A percentile compares a stretch with the other conserved stretches of the same genome.
Evolutionary conservation across 2,329 filamentous ascomycete species (phyloP).

Genomic region (Dothideomycetes sp.): DNA sequence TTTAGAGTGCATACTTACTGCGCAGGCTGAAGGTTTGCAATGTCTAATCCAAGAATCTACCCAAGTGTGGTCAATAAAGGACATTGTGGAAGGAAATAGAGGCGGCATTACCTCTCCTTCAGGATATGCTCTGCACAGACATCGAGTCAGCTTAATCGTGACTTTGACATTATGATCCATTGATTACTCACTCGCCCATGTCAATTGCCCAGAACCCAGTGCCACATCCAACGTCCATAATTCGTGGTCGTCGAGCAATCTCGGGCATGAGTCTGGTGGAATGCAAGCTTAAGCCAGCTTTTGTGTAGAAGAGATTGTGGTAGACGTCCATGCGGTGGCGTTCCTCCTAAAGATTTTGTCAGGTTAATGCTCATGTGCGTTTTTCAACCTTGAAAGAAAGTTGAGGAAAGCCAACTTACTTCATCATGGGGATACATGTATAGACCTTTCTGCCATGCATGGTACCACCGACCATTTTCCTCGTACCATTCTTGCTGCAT

Average conservation of each 20-base stretch:
- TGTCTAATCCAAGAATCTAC: constrained; percentile 51
- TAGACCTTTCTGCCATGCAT: constrained; percentile 15
- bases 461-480: constrained; percentile 17
- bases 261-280: constrained; percentile 9
- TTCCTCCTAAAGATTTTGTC: constrained; percentile 10
- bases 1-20: constrained; percentile 32
- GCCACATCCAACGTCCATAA: constrained; percentile 67
- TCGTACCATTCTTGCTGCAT: constrained; percentile 16
- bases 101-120: constrained; percentile 47
- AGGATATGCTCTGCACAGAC: constrained; percentile 36
- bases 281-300: constrained; percentile 14
- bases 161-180: no score
- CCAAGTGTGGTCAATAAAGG: constrained; percentile 5
- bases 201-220: constrained; percentile 89
- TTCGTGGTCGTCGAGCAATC: constrained; percentile 32
- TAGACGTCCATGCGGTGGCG: constrained; percentile 16
- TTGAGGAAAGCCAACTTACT: constrained; percentile 7
- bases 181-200: constrained; percentile 59
- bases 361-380: background rate
- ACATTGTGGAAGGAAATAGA: constrained; percentile 11
- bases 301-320: constrained; percentile 15
- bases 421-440: constrained; percentile 18
- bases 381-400: background rate
- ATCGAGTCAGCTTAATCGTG: background rate
- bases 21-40: constrained; percentile 53